Evolutionary conservation across 495 filamentous ascomycete genomes (phyloP), one percentile per base, ranked within the genome.

Genomic region (Daldinia caldariorum): DNA sequence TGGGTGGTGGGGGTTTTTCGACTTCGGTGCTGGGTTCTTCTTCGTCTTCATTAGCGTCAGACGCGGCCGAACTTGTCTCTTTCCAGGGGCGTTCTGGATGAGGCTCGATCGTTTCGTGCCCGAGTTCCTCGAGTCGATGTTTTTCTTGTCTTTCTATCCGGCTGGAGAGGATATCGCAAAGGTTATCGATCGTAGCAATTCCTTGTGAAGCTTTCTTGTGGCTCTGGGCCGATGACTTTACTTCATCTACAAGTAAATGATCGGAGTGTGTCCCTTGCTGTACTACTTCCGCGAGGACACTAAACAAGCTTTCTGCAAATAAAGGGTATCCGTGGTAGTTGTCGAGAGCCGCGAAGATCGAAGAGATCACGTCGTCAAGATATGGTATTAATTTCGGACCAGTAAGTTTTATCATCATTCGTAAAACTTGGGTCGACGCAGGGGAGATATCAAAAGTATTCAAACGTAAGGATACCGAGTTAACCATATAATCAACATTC

Each of bases 401-500:
- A 50, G 92, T 91, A 34, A 99, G 83, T 26, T 87, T 89, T 59
- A 98, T 85, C 92, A 99, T 95, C 94, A 99, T 97, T 9, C 91
- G 84, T 13, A 99, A 82, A 0, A 98, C 96, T 70, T 92, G 90
- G 14, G 94, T 94, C 9, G 93, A 92, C 62, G 96, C 90, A 2
- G 94, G 94, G 0, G 93, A 94, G 59, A 97, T 88, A 58, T 97
- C 93, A 72, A 97, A 92, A 0, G 89, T 93, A 69, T 97, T 97
- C 31, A 99, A 84, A 63, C 94, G 92, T 22, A 97, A 81, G 0
- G 91, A 91, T 6, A 98, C 89, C 0, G 94, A 91, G 75, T 97
- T 98, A 53, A 97, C 90, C 79, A 99, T 90, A 76, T 99, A 99
- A 77, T 99, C 95, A 26, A 91, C 94, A 68, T 99, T 99, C 34